A percentile compares a stretch with the other conserved stretches of the same genome.
Evolutionary conservation across 352 stramenopile genomes (phyloP).

Genomic region (Phytophthora tentaculata): DNA sequence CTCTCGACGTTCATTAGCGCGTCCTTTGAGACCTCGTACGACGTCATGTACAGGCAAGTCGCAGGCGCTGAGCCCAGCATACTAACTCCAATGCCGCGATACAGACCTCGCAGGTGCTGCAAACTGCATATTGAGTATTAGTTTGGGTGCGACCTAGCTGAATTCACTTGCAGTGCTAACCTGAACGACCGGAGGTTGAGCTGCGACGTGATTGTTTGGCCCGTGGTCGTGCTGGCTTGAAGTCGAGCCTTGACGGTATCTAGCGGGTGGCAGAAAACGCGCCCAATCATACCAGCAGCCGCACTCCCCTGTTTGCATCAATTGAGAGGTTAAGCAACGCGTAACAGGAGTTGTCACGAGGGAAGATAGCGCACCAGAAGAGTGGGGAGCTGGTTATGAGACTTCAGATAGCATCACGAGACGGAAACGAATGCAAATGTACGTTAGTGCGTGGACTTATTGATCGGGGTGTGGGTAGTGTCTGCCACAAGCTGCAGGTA

Average conservation of each 20-base stretch:
- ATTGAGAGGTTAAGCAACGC: not conserved
- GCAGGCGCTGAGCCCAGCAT: slow-evolving; percentile 95
- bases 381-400: slow-evolving; percentile 57
- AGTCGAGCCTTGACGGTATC: slow-evolving; percentile 92
- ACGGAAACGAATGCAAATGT: slow-evolving; percentile 5
- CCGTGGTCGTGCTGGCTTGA: slow-evolving; percentile 52
- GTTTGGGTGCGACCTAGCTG: not conserved
- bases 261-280: slow-evolving; percentile 91
- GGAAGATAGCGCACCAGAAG: slow-evolving; percentile 46
- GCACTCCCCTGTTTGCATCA: slow-evolving; percentile 65
- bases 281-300: slow-evolving; percentile 80
- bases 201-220: slow-evolving; percentile 51
- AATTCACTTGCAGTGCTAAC: slow-evolving; percentile 22
- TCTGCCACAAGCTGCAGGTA: not conserved
- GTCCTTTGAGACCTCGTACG: slow-evolving; percentile 93
- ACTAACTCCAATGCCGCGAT: slow-evolving; percentile 95
- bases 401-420: slow-evolving; percentile 27
- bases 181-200: slow-evolving; percentile 53
- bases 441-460: not conserved
- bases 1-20: slow-evolving; percentile 47
- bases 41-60: slow-evolving; percentile 96
- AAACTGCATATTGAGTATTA: slow-evolving; percentile 23
- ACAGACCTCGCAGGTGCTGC: slow-evolving; percentile 86
- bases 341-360: not conserved
- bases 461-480: not conserved